A percentile compares a stretch with the other conserved stretches of the same genome.
These are phyloP conservation scores for Apophysomyces ossiformis DNA, from an alignment of 371 early-diverging fungal species.

Conservation along the genomic window DNA sequence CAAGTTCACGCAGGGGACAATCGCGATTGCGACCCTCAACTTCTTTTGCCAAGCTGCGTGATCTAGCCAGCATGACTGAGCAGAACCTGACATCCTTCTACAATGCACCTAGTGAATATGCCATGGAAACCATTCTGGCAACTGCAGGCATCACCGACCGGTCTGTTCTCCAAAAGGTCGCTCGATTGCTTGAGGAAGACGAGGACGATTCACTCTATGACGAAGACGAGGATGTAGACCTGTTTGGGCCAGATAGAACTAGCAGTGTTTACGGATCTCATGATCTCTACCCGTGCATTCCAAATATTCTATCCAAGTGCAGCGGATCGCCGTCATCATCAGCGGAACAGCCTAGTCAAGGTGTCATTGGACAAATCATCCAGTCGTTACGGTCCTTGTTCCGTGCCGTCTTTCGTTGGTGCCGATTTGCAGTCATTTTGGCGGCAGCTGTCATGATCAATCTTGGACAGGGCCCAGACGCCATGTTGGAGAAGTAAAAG, in stretches of 20 bases:
- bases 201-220: neutral
- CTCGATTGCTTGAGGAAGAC: slow-evolving; percentile 17
- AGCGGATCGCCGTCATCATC: slow-evolving; percentile 1
- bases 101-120: slow-evolving; percentile 37
- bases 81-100: slow-evolving; percentile 37
- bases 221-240: slow-evolving; percentile 3
- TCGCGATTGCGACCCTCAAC: slow-evolving; percentile 9
- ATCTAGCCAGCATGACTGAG: slow-evolving; percentile 33
- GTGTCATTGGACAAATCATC: slow-evolving; percentile 14
- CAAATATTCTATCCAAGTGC: slow-evolving; percentile 7
- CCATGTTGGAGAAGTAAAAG: slow-evolving; percentile 24
- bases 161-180: slow-evolving; percentile 28
- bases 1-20: slow-evolving; percentile 5
- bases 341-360: neutral
- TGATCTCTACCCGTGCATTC: slow-evolving; percentile 25
- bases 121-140: slow-evolving; percentile 28
- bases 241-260: slow-evolving; percentile 27
- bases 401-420: slow-evolving; percentile 46
- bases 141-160: slow-evolving; percentile 30
- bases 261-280: slow-evolving; percentile 17
- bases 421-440: slow-evolving; percentile 53
- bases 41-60: slow-evolving; percentile 13
- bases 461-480: slow-evolving; percentile 40
- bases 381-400: neutral
- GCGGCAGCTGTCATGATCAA: slow-evolving; percentile 51